Conservation (phyloP, 1,284 basidiomycete species). For the Marasmius fiardii region DNA sequence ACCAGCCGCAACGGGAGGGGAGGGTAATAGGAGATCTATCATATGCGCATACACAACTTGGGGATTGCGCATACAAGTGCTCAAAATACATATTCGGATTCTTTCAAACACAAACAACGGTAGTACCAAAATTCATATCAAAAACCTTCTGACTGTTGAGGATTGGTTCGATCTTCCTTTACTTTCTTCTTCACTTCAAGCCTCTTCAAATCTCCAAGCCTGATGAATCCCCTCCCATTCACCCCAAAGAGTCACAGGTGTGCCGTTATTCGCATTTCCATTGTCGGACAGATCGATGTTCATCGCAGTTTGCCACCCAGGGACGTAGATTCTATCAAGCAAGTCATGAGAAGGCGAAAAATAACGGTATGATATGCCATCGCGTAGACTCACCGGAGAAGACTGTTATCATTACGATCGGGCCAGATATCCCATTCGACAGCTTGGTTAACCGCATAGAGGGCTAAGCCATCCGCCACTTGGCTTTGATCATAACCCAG, state of each 20-base stretch:
- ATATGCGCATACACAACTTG: too few relatives aligned
- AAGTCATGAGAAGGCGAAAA: background rate
- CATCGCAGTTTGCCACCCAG: conserved; percentile 7
- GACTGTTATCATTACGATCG: conserved; percentile 11
- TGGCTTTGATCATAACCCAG: conserved; percentile 16
- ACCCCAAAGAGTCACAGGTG: conserved; percentile 20
- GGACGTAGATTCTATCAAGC: conserved; percentile 18
- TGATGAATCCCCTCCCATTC: conserved; percentile 20
- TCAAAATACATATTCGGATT: too few relatives aligned
- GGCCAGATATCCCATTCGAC: conserved; percentile 21
- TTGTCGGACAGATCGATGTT: conserved; percentile 21
- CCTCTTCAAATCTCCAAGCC: conserved; percentile 20
- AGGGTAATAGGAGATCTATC: too few relatives aligned
- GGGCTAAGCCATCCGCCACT: conserved; percentile 9
- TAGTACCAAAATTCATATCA: too few relatives aligned
- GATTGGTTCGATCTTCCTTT: too few relatives aligned
- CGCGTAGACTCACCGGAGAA: conserved; percentile 17
- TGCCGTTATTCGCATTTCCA: conserved; percentile 19
- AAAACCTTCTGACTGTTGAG: too few relatives aligned
- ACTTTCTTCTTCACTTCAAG: background rate
- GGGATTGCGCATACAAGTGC: too few relatives aligned
- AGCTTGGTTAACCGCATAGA: conserved; percentile 14
- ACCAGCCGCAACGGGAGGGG: too few relatives aligned
- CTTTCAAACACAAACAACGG: too few relatives aligned
- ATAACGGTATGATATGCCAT: too few relatives aligned